A percentile compares a stretch with the other conserved stretches of the same genome.
Conservation (phyloP, 169 alveolate genomes). For the Cryptosporidium meleagridis region DNA sequence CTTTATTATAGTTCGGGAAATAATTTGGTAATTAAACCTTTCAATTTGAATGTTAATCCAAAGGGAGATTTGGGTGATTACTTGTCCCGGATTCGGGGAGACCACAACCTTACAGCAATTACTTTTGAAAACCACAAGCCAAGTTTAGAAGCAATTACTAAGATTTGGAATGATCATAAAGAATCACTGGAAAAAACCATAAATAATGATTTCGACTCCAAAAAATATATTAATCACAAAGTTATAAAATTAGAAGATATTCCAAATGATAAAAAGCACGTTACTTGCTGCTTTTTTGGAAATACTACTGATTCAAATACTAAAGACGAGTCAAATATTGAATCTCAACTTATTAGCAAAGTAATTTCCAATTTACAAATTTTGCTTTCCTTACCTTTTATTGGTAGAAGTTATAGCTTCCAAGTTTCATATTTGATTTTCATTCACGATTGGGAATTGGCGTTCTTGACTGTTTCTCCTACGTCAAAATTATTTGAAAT, state of each 20-base stretch:
- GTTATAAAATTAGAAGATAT: not conserved
- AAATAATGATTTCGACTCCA: not conserved
- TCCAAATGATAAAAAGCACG: not conserved
- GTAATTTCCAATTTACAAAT: conserved; percentile 3
- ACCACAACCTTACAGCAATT: conserved; percentile 19
- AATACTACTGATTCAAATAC: not conserved
- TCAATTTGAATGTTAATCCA: not conserved
- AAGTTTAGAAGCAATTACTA: not conserved
- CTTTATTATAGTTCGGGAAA: not conserved
- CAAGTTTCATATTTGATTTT: conserved; percentile 23
- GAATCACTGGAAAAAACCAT: not conserved
- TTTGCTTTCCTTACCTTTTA: conserved; percentile 26
- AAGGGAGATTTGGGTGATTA: not conserved
- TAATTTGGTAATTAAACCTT: not conserved
- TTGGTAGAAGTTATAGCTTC: conserved; percentile 20
- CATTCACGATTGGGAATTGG: conserved; percentile 28
- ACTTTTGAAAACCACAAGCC: conserved; percentile 6
- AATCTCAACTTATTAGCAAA: not conserved
- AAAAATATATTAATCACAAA: not conserved
- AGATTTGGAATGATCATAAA: conserved; percentile 24
- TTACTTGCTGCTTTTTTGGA: conserved; percentile 35
- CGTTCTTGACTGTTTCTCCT: conserved; percentile 20
- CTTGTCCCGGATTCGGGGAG: not conserved
- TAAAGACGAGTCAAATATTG: not conserved
- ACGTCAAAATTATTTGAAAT: not conserved